Percentiles rank a stretch among this genome's conserved stretches.
Conservation (phyloP, 2,329 filamentous ascomycete species). For the Alternaria sp. region DNA sequence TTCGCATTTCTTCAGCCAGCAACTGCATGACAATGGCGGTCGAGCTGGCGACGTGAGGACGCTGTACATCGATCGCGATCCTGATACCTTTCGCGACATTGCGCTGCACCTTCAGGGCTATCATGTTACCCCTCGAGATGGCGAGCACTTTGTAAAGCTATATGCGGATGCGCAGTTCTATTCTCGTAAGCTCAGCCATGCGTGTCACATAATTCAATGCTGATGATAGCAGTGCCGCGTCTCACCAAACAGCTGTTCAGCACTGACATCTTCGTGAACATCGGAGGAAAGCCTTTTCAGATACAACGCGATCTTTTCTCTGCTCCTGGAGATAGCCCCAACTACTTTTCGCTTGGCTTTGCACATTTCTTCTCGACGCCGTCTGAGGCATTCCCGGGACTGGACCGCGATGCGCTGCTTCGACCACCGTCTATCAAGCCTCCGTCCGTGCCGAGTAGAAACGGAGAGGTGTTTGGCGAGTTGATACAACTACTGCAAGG, state of each 20-base stretch:
- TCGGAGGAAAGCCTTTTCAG: constrained; percentile 86
- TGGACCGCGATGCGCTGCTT: constrained; percentile 79
- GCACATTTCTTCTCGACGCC: constrained; percentile 85
- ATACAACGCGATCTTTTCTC: constrained; percentile 89
- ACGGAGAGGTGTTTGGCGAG: constrained; percentile 84
- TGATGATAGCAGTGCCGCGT: constrained; percentile 71
- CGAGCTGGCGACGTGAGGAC: constrained; percentile 72
- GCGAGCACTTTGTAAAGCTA: constrained; percentile 86
- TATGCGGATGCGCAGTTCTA: constrained; percentile 98
- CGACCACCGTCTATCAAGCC: constrained; percentile 87
- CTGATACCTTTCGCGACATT: constrained; percentile 87
- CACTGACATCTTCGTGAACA: constrained; percentile 89
- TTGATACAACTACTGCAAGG: constrained; percentile 82
- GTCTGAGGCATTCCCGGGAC: constrained; percentile 82
- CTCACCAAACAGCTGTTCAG: constrained; percentile 91
- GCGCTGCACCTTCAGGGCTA: constrained; percentile 90
- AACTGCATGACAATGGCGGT: constrained; percentile 71
- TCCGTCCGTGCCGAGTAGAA: constrained; percentile 80
- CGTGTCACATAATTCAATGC: constrained; percentile 8
- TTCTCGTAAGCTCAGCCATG: constrained; percentile 65
- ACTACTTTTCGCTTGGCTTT: constrained; percentile 94
- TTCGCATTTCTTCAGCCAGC: constrained; percentile 89
- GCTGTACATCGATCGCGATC: constrained; percentile 94
- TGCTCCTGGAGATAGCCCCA: constrained; percentile 86
- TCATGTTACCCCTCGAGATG: constrained; percentile 81